Evolutionary conservation across 345 rosid species (phyloP), one percentile per base, ranked within the genome.

Genomic region (Turritis glabra): DNA sequence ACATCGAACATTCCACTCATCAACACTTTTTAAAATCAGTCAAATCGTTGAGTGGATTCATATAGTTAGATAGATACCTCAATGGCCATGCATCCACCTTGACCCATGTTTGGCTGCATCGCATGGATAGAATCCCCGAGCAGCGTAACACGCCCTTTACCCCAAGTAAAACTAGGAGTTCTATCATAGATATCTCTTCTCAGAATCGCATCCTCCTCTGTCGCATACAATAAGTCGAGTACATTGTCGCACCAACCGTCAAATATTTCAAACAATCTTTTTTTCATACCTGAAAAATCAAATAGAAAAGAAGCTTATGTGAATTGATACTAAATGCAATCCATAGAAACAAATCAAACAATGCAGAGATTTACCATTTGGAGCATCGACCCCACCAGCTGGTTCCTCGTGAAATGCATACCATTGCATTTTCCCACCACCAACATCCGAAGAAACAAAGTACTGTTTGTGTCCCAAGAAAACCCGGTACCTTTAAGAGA

Each of bases 351-450:
- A 71, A 69, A 35, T 27, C n/a, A 64, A 71, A 27, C 32, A 72
- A 23, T 23, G 46, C 47, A 48, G 44, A 72, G 2, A 43, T 33
- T 53, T 87, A 89, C 97, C 96, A 66, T 44, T 43, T 0, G 90
- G 87, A 38, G 70, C 62, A 84, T 92, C 99, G 9, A 69, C 78
- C 2, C 99, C 97, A 66, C 97, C 97, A 15, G 94, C 77, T 25
- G 89, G 79, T 73, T 92, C 97, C 37, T 95, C 80, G 79, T 90
- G 86, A 75, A 95, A 95, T 15, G 96, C 99, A 15, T 95, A 92
- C 97, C 99, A 95, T 78, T 95, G 99, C 97, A 95, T 95, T 87
- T 92, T 92, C 65, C 99, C 99, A 19, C 86, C 92, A 74, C 99
- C 97, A 67, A 92, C 99, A 77, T 95, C 99, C 7, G 96, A 84